Conservation (phyloP, 108 stramenopile species). For the Nitzschia putrida region DNA sequence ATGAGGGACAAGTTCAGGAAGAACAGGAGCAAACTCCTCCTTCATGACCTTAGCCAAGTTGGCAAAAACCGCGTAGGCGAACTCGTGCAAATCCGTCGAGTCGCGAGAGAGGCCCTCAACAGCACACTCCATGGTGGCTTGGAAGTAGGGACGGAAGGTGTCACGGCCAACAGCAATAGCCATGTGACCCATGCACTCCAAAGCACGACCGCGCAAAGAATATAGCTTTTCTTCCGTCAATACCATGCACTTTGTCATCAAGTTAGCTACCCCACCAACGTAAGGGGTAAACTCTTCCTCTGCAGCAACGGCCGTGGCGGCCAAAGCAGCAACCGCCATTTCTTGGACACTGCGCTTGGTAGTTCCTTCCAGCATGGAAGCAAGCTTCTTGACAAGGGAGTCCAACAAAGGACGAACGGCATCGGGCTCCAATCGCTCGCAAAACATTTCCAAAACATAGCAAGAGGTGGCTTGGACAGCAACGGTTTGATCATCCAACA, state of each 20-base stretch:
- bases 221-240: constrained; percentile 77
- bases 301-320: constrained; percentile 95
- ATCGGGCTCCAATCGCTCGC: constrained; percentile 93
- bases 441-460: constrained; percentile 99
- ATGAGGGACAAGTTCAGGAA: constrained; percentile 91
- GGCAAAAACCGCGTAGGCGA: constrained; percentile 95
- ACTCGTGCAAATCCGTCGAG: constrained; percentile 92
- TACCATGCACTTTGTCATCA: constrained; percentile 84
- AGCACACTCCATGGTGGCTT: constrained; percentile 88
- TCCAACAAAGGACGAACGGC: constrained; percentile 90
- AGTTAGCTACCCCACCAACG: constrained; percentile 76
- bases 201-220: constrained; percentile 89
- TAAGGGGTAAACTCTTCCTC: constrained; percentile 96
- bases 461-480: constrained; percentile 92
- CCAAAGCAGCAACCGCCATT: constrained; percentile 96
- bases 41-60: constrained; percentile 96
- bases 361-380: constrained; percentile 87
- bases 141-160: constrained; percentile 92
- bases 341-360: constrained; percentile 93
- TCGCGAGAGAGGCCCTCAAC: constrained; percentile 84
- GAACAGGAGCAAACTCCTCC: constrained; percentile 89
- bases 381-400: constrained; percentile 88
- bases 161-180: constrained; percentile 95
- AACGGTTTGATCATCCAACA: constrained; percentile 88
- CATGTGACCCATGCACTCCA: constrained; percentile 99